Conservation (phyloP, 768 basidiomycete species). For the Xerocomus brunneocitrinus region DNA sequence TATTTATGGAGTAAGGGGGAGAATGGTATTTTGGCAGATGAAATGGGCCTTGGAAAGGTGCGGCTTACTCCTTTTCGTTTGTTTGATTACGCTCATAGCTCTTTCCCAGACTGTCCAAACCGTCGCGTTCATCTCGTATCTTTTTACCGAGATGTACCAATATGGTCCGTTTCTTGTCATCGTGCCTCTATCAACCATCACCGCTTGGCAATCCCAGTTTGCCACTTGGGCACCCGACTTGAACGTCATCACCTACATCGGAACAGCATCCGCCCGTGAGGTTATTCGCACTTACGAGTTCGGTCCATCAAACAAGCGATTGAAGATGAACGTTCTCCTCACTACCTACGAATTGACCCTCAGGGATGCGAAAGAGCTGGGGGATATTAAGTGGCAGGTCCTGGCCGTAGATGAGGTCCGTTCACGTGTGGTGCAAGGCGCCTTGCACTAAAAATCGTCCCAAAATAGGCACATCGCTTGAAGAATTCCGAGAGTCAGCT, state of each 20-base stretch:
- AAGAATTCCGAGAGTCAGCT: constrained; percentile 98
- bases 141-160: constrained; percentile 88
- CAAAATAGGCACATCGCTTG: constrained; percentile 80
- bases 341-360: constrained; percentile 97
- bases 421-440: background rate
- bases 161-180: constrained; percentile 98
- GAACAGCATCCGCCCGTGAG: constrained; percentile 80
- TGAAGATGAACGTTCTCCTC: constrained; percentile 95
- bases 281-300: constrained; percentile 94
- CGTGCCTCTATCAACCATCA: constrained; percentile 95
- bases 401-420: constrained; percentile 92
- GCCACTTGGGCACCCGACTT: constrained; percentile 92
- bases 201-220: constrained; percentile 97
- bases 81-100: constrained; percentile 11
- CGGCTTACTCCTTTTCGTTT: background rate
- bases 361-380: constrained; percentile 83
- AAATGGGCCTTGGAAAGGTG: constrained; percentile 99
- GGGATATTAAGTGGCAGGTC: constrained; percentile 95
- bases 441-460: constrained; percentile 14
- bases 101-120: constrained; percentile 82
- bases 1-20: constrained; percentile 93
- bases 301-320: constrained; percentile 77
- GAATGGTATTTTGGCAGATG: constrained; percentile 96
- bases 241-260: constrained; percentile 96
- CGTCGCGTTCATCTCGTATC: constrained; percentile 89